phyloP scores from a whole-genome alignment of 2,329 filamentous ascomycete genomes.

The Metarhizium guizhouense region DNA sequence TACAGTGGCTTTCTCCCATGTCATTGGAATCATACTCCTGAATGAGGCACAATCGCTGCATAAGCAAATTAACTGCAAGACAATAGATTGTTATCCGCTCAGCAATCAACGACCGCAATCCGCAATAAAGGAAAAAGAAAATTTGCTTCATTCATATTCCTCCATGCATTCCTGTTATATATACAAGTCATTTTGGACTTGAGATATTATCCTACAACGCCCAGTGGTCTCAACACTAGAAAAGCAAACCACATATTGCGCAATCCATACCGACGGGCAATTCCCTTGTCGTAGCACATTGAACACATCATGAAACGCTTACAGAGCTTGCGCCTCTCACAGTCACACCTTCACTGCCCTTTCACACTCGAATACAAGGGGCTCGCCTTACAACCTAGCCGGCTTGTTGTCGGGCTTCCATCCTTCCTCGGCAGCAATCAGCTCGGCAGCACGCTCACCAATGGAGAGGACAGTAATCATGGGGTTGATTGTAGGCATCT shows the following conservation, averaged over 20 bases:
- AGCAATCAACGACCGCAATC: no score
- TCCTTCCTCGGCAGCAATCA: constrained; percentile 62
- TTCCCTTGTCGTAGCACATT: not conserved
- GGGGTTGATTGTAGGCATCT: constrained; percentile 79
- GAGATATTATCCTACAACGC: not conserved
- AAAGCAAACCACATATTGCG: not conserved
- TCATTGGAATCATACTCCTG: no score
- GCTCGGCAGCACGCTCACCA: constrained; percentile 75
- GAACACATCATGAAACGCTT: not conserved
- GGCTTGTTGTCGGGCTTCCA: constrained; percentile 25
- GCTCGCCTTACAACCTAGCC: constrained; percentile 19
- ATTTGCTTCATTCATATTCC: not conserved
- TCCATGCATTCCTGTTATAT: not conserved
- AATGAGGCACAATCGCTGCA: no score
- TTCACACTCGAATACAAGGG: not conserved
- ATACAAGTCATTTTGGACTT: not conserved
- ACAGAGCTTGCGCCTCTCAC: not conserved
- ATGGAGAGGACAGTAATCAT: constrained; percentile 84
- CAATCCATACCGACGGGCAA: not conserved
- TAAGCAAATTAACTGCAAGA: not conserved
- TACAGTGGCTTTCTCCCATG: no score
- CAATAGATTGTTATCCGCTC: not conserved
- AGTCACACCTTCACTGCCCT: not conserved
- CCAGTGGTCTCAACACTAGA: not conserved
- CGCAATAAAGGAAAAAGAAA: not conserved